Evolutionary conservation across 805 yeast species (phyloP), one percentile per base, ranked within the genome.

Genomic region (Cyberlindnera veronae): DNA sequence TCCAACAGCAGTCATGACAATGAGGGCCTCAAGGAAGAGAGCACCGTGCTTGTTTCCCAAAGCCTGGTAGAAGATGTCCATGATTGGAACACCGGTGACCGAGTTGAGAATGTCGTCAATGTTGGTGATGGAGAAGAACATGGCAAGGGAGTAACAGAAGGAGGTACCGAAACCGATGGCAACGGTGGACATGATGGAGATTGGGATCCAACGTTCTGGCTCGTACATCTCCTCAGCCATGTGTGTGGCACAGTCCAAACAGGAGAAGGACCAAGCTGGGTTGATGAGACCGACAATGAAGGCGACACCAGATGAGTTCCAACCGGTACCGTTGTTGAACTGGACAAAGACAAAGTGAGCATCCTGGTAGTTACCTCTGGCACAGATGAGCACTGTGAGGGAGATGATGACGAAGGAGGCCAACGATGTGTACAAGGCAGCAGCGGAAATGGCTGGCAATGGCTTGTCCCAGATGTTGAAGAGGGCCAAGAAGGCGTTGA

Each of bases 211-310:
- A 23, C 68, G 63, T 44, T 71, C 70, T 15, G 84, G 83, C 24
- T 70, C 61, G 14, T 64, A 51, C 27, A 71, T 71, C 54, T 81
- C 88, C 54, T 82, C 89, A 17, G 83, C 79, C 72, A 82, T 69
- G 52, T 81, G 88, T 3, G 86, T 78, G 3, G 86, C 85, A 42
- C 79, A 76, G 54, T 81, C 89, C 36, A 79, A 67, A 48, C 87
- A 80, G 20, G 79, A 70, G 63, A 79, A 80, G 9, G 81, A 75
- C 84, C 84, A 81, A 41, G 77, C 74, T 6, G 86, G 84, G 55
- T 80, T 80, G 49, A 81, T 73, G 34, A 81, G 60, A n/a, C 88
- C 87, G n/a, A 79, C 76, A 41, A 81, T 71, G 55, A 80, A 77
- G 0, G 84, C 82, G 58, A 79, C 71, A 21, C 75, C 85, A 2